phyloP scores from a whole-genome alignment of 192 early-diverging fungal genomes.

The Phlyctochytrium planicorne region DNA sequence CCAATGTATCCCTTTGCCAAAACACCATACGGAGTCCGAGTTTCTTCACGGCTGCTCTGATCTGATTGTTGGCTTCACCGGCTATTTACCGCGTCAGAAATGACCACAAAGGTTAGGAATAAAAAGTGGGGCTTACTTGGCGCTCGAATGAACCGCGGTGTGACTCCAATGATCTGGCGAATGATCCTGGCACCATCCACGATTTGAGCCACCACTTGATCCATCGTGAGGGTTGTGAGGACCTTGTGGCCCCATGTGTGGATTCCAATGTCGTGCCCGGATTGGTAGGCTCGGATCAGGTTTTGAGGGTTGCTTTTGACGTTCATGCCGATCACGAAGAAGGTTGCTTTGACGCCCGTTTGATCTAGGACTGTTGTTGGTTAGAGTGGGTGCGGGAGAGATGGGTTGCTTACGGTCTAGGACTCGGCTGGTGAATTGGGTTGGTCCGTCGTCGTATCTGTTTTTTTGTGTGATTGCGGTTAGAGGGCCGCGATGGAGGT shows the following conservation, averaged over 20 bases:
- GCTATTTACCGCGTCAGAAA: too few relatives aligned
- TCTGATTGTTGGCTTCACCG: constrained; percentile 63
- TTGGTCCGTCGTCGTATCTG: too few relatives aligned
- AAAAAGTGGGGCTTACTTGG: too few relatives aligned
- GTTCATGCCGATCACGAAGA: constrained; percentile 62
- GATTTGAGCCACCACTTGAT: constrained; percentile 6
- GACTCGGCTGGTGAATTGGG: too few relatives aligned
- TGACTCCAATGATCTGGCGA: constrained; percentile 5
- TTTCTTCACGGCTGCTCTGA: constrained; percentile 51
- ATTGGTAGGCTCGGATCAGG: constrained; percentile 43
- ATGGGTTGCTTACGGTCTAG: too few relatives aligned
- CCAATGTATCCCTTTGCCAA: constrained; percentile 29
- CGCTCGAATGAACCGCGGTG: constrained; percentile 2
- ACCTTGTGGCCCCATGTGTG: constrained; percentile 1
- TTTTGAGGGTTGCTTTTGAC: constrained; percentile 46
- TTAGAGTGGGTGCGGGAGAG: too few relatives aligned
- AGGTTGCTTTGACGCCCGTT: constrained; percentile 61
- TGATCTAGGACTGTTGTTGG: too few relatives aligned
- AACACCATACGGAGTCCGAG: constrained; percentile 47
- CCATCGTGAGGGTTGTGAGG: not conserved
- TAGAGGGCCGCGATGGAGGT: too few relatives aligned
- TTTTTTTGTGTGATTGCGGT: too few relatives aligned
- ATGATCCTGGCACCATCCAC: not conserved
- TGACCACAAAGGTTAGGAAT: too few relatives aligned
- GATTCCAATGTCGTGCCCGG: constrained; percentile 57